Base-by-base conservation (phyloP, 2,329 filamentous ascomycete genomes). In the Monosporascus sp. region DNA sequence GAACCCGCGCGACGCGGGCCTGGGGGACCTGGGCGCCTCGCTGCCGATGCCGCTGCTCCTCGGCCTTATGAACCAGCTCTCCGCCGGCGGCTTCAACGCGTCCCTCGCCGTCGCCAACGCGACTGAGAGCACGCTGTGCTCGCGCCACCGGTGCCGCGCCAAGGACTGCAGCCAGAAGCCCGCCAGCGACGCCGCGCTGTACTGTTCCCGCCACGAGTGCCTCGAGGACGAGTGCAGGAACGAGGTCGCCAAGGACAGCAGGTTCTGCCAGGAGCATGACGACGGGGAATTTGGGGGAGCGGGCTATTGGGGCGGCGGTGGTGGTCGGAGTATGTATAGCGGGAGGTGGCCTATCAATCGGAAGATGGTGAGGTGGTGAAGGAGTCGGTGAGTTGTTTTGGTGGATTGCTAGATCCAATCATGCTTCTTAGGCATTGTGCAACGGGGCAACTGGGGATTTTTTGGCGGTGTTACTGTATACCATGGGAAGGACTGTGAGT, bases 1-100 rank as follows among this genome's bases (percentile, higher is more conserved):
- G 3, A 54, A 50, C 46, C 52, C 50, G 19, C 55, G 55, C 26
- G 41, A 46, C 20, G 37, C 22, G 37, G 20, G 38, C 38, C 38
- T 20, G 20, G 19, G 4, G 48, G n/a, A 17, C 22, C 27, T 31
- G 9, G 16, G 16, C 46, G 27, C 16, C 46, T 27, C 26, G 22
- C 35, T 20, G 26, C n/a, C 44, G 22, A 8, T n/a, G 44, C 20
- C 37, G 48, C 35, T 41, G 19, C 20, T 38, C 20, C 22, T 46
- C 43, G 43, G 22, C 43, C 43, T 46, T 3, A 16, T 26, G n/a
- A 24, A 16, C 43, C n/a, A 46, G 40, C 40, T 26, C 17, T 26
- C 17, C 19, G 24, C 7, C n/a, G 31, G 37, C 38, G 48, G 17
- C 37, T n/a, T 16, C 22, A 22, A 7, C 17, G 24, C 17, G 8